phyloP scores from a whole-genome alignment of 495 filamentous ascomycete species.

The Penicillium soppii region DNA sequence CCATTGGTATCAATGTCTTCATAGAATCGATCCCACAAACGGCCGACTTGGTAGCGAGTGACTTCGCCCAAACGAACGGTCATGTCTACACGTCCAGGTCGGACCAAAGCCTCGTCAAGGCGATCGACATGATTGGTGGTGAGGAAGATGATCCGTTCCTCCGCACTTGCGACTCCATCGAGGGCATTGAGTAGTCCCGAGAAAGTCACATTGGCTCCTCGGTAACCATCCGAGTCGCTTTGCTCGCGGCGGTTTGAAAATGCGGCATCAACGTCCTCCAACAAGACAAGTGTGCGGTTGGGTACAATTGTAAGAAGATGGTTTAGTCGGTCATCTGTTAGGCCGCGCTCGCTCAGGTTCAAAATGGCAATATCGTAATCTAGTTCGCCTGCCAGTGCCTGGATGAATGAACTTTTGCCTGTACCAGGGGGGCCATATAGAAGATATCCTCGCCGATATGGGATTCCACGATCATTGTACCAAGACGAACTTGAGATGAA shows the following conservation, averaged over 20 bases:
- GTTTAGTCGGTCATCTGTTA: conserved; percentile 90
- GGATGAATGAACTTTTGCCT: conserved; percentile 95
- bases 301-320: conserved; percentile 87
- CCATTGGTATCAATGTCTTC: conserved; percentile 71
- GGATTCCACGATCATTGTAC: conserved; percentile 94
- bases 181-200: conserved; percentile 91
- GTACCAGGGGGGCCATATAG: conserved; percentile 93
- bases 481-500: conserved; percentile 77
- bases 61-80: conserved; percentile 86
- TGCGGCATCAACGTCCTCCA: conserved; percentile 95
- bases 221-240: conserved; percentile 79
- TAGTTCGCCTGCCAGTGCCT: conserved; percentile 86
- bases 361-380: conserved; percentile 94
- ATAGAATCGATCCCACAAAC: conserved; percentile 96
- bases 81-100: conserved; percentile 93
- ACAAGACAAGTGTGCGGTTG: conserved; percentile 75
- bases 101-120: conserved; percentile 83
- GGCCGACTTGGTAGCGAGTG: conserved; percentile 74
- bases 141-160: conserved; percentile 89
- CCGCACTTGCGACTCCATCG: conserved; percentile 92
- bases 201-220: conserved; percentile 89
- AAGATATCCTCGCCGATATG: conserved; percentile 90
- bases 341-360: conserved; percentile 87
- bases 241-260: conserved; percentile 74
- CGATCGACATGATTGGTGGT: conserved; percentile 93